These are phyloP conservation scores for Holtermannia corniformis DNA, from an alignment of 768 basidiomycete genomes.

Conservation along the genomic window DNA sequence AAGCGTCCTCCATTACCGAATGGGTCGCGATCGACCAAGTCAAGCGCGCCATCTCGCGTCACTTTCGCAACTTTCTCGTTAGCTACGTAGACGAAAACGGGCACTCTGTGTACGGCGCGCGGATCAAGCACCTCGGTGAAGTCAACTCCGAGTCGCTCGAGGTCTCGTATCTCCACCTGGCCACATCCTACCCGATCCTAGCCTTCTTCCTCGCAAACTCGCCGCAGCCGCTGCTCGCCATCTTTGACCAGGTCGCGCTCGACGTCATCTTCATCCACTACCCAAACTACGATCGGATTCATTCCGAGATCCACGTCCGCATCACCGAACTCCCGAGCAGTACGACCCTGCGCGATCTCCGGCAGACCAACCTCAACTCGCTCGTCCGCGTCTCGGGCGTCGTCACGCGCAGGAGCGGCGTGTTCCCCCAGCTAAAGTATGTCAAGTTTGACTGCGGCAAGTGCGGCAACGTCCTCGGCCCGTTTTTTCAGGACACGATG, in stretches of 20 bases:
- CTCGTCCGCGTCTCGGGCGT: conserved; percentile 93
- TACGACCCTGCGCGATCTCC: conserved; percentile 83
- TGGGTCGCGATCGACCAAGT: conserved; percentile 95
- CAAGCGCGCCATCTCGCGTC: conserved; percentile 74
- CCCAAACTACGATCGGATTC: conserved; percentile 91
- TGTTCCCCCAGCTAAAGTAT: conserved; percentile 98
- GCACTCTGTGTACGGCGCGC: conserved; percentile 83
- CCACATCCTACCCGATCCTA: conserved; percentile 81
- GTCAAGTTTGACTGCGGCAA: conserved; percentile 98
- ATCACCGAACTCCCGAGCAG: conserved; percentile 86
- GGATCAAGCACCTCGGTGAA: conserved; percentile 92
- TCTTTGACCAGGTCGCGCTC: conserved; percentile 92
- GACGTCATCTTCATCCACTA: conserved; percentile 91
- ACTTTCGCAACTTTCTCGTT: conserved; percentile 92
- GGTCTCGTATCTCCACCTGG: conserved; percentile 92
- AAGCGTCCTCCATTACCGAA: conserved; percentile 91
- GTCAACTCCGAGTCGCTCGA: conserved; percentile 96
- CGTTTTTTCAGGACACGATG: conserved; percentile 94
- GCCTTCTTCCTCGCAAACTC: conserved; percentile 97
- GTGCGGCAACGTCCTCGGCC: conserved; percentile 86
- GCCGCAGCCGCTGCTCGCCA: conserved; percentile 79
- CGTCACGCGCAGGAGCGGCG: conserved; percentile 87
- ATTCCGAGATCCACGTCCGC: conserved; percentile 94
- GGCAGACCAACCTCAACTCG: conserved; percentile 84
- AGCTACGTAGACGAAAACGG: conserved; percentile 90